A percentile compares a stretch with the other conserved stretches of the same genome.
Conservation (phyloP, 2,329 filamentous ascomycete species). For the Alternaria panax region DNA sequence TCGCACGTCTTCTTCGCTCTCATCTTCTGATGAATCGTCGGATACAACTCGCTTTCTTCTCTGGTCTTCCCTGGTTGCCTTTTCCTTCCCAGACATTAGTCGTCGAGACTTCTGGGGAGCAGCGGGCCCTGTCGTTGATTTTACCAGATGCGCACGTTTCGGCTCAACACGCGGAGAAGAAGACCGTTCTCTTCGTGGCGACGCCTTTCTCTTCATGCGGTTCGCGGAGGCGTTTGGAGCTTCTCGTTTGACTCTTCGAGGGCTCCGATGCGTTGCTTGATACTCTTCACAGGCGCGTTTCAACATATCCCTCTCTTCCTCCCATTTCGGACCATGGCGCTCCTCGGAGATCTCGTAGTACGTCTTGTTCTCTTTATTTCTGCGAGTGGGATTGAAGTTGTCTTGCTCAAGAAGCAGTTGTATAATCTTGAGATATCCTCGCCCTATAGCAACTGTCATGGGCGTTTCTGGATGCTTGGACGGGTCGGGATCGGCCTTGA, state of each 20-base stretch:
- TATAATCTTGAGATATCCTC: constrained; percentile 84
- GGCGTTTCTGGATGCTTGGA: constrained; percentile 90
- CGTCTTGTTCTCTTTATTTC: constrained; percentile 74
- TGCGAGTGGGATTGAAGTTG: constrained; percentile 81
- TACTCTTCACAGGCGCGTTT: constrained; percentile 75
- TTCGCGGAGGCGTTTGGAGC: constrained; percentile 33
- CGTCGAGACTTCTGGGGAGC: constrained; percentile 45
- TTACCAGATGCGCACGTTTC: constrained; percentile 36
- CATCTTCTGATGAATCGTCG: constrained; percentile 46
- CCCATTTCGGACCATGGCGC: constrained; percentile 85
- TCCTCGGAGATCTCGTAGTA: constrained; percentile 89
- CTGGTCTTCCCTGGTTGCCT: constrained; percentile 44
- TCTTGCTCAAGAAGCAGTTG: constrained; percentile 78
- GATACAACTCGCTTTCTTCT: constrained; percentile 43
- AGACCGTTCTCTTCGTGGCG: constrained; percentile 45
- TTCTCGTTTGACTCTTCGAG: constrained; percentile 45
- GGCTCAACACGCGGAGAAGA: constrained; percentile 41
- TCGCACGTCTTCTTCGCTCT: constrained; percentile 49
- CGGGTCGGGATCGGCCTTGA: constrained; percentile 62
- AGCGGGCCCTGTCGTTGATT: constrained; percentile 24
- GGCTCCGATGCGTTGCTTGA: constrained; percentile 41
- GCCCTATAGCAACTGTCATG: constrained; percentile 92
- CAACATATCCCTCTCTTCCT: constrained; percentile 82
- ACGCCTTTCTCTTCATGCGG: constrained; percentile 43
- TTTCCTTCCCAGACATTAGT: constrained; percentile 48